A percentile compares a stretch with the other conserved stretches of the same genome.
These are phyloP conservation scores for Collybia sordida DNA, from an alignment of 768 basidiomycete genomes.

Conservation along the genomic window DNA sequence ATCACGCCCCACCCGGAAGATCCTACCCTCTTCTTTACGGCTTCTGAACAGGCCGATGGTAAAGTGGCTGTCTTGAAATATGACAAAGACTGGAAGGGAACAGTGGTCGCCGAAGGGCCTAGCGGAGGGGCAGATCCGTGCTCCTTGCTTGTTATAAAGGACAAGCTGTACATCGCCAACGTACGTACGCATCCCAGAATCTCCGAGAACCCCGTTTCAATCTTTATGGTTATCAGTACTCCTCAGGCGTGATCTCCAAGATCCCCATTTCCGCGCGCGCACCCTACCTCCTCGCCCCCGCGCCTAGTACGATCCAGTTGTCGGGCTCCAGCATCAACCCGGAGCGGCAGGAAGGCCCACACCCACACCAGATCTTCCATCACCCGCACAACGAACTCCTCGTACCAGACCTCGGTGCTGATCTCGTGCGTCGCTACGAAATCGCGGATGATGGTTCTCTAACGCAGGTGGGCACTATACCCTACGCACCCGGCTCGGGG, in stretches of 20 bases:
- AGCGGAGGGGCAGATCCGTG: slow-evolving; percentile 68
- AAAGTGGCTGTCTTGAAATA: slow-evolving; percentile 59
- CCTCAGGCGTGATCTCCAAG: slow-evolving; percentile 56
- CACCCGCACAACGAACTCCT: slow-evolving; percentile 56
- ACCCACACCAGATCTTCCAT: slow-evolving; percentile 74
- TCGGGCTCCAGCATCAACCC: slow-evolving; percentile 60
- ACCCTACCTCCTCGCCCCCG: slow-evolving; percentile 40
- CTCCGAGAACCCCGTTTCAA: slow-evolving; percentile 2
- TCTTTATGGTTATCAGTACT: slow-evolving; percentile 51
- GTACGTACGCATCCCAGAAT: slow-evolving; percentile 43
- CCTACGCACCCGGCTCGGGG: slow-evolving; percentile 57
- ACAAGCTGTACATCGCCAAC: slow-evolving; percentile 67
- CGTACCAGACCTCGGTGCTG: slow-evolving; percentile 75
- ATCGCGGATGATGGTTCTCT: slow-evolving; percentile 45
- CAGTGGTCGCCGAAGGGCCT: slow-evolving; percentile 44
- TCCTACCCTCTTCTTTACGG: slow-evolving; percentile 60
- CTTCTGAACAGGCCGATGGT: slow-evolving; percentile 69
- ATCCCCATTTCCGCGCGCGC: slow-evolving; percentile 52
- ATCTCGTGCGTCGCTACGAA: slow-evolving; percentile 59
- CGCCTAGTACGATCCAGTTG: slow-evolving; percentile 40
- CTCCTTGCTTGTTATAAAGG: slow-evolving; percentile 54
- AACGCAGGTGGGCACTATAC: slow-evolving; percentile 46
- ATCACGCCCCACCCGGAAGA: slow-evolving; percentile 60
- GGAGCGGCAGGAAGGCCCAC: slow-evolving; percentile 68
- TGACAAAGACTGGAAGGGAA: slow-evolving; percentile 50